A percentile compares a stretch with the other conserved stretches of the same genome.
phyloP scores from a whole-genome alignment of 179 eudicot genomes.

The Spinacia oleracea region DNA sequence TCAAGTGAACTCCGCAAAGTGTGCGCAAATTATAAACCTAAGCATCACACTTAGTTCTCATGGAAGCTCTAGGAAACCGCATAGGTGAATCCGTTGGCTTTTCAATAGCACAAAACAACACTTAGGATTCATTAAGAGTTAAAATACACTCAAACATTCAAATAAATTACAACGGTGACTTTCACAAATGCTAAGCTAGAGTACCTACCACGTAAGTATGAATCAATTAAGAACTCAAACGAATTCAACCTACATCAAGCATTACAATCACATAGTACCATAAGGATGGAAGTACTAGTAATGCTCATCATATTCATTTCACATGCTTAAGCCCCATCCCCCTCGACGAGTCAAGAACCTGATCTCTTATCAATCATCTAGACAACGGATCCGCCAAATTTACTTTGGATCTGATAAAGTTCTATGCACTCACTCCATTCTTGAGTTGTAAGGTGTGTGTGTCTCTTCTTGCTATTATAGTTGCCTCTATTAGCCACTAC shows the following conservation, averaged over 20 bases:
- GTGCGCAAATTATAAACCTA: too few relatives aligned
- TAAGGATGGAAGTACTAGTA: not conserved
- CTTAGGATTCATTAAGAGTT: too few relatives aligned
- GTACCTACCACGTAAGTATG: too few relatives aligned
- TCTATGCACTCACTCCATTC: not conserved
- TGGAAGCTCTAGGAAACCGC: too few relatives aligned
- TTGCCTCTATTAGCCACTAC: not conserved
- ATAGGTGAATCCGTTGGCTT: too few relatives aligned
- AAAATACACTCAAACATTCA: too few relatives aligned
- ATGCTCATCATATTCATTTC: not conserved
- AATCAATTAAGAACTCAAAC: not conserved
- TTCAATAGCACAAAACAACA: too few relatives aligned
- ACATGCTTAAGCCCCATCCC: not conserved
- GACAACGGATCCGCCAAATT: not conserved
- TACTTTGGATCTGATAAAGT: not conserved
- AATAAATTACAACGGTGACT: too few relatives aligned
- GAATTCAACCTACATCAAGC: not conserved
- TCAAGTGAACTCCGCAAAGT: too few relatives aligned
- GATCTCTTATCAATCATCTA: not conserved
- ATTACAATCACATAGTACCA: not conserved
- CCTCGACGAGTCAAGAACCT: not conserved
- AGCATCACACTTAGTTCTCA: too few relatives aligned
- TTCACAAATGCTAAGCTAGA: too few relatives aligned
- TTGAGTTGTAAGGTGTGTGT: not conserved
- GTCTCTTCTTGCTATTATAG: not conserved